Conservation (phyloP, 2,329 filamentous ascomycete species). For the Huntiella decipiens region DNA sequence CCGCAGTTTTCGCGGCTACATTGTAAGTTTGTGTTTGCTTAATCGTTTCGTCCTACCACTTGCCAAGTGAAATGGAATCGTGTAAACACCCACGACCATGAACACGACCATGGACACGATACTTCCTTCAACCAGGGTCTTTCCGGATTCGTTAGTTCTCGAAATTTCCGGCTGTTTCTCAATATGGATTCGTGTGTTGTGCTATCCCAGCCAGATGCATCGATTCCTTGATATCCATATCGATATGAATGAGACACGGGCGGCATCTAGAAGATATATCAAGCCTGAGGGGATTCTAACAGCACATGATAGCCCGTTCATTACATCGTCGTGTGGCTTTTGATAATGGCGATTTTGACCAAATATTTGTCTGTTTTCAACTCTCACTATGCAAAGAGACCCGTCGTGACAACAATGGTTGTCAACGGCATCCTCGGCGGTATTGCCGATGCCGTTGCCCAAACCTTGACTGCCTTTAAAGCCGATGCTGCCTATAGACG, state of each 20-base stretch:
- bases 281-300: slow-evolving; percentile 28
- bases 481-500: slow-evolving; percentile 30
- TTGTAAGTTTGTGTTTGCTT: too few relatives aligned
- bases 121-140: too few relatives aligned
- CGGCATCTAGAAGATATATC: background rate
- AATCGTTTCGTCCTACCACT: too few relatives aligned
- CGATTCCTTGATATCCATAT: background rate
- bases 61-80: too few relatives aligned
- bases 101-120: too few relatives aligned
- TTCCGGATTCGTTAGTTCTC: background rate
- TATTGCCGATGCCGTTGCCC: slow-evolving; percentile 88
- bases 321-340: slow-evolving; percentile 5
- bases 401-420: slow-evolving; percentile 95
- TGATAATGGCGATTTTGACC: slow-evolving; percentile 7
- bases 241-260: background rate
- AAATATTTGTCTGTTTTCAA: slow-evolving; percentile 2
- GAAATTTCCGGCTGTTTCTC: background rate
- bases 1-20: too few relatives aligned
- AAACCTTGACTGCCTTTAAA: slow-evolving; percentile 72
- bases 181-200: background rate
- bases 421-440: slow-evolving; percentile 92
- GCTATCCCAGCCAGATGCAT: background rate
- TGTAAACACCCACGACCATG: too few relatives aligned
- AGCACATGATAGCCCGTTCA: slow-evolving; percentile 5
- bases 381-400: slow-evolving; percentile 3